Conservation (phyloP, 2,329 filamentous ascomycete genomes). For the Tympanopsis confertula region DNA sequence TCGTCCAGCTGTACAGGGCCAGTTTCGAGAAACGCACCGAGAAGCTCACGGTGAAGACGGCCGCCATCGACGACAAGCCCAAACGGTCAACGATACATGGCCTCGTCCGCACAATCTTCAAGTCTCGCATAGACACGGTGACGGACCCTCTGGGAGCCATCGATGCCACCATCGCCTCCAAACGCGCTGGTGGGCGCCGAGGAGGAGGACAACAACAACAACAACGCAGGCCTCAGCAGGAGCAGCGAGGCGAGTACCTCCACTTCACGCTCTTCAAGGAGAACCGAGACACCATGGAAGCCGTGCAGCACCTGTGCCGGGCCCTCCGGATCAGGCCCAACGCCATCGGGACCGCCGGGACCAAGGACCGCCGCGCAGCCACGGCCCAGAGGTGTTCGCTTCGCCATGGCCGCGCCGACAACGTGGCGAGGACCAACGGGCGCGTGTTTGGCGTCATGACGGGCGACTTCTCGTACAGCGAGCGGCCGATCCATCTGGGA, state of each 20-base stretch:
- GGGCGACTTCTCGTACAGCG: slow-evolving; percentile 46
- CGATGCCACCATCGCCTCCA: slow-evolving; percentile 51
- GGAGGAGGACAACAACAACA: slow-evolving; percentile 5
- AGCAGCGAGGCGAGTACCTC: slow-evolving; percentile 58
- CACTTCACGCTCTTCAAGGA: slow-evolving; percentile 94
- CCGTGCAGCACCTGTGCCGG: slow-evolving; percentile 64
- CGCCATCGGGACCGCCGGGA: slow-evolving; percentile 67
- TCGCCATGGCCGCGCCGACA: slow-evolving; percentile 35
- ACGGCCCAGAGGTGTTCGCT: slow-evolving; percentile 74
- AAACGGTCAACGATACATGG: slow-evolving; percentile 17
- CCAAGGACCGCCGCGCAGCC: slow-evolving; percentile 79
- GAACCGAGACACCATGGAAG: slow-evolving; percentile 94
- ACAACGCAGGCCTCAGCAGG: slow-evolving; percentile 11
- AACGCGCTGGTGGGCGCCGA: slow-evolving; percentile 20
- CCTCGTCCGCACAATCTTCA: slow-evolving; percentile 63
- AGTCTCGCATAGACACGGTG: slow-evolving; percentile 63
- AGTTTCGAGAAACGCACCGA: slow-evolving; percentile 16
- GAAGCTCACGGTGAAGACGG: slow-evolving; percentile 21
- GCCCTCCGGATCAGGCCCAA: slow-evolving; percentile 65
- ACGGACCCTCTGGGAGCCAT: slow-evolving; percentile 49
- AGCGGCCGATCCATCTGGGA: slow-evolving; percentile 43
- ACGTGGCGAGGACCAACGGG: slow-evolving; percentile 52
- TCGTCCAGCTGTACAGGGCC: slow-evolving; percentile 27
- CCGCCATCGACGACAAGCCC: slow-evolving; percentile 28
- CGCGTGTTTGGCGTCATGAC: slow-evolving; percentile 43